These are phyloP conservation scores for Nicotiana otophora DNA, from an alignment of 257 asterid species.

Conservation along the genomic window DNA sequence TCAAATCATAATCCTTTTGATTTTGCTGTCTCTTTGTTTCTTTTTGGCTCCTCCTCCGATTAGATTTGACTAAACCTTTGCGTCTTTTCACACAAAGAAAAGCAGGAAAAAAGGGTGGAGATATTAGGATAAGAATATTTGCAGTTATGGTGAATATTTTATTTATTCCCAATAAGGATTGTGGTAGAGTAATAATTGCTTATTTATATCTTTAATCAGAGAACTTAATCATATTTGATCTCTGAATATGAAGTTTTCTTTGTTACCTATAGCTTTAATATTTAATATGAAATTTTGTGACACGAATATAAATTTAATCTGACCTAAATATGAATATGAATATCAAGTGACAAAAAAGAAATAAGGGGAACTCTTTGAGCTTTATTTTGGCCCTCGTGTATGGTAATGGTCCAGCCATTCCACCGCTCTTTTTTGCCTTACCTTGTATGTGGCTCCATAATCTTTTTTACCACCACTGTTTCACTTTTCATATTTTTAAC, in stretches of 20 bases:
- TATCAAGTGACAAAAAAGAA: too few species aligned
- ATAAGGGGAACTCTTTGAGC: too few species aligned
- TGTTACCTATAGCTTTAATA: too few species aligned
- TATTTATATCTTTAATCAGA: too few species aligned
- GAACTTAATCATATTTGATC: too few species aligned
- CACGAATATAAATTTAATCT: too few species aligned
- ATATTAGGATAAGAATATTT: background rate
- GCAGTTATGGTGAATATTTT: background rate
- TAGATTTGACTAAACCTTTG: slow-evolving; percentile 15
- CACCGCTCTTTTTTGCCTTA: background rate
- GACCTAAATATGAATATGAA: too few species aligned
- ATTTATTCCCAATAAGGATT: too few species aligned
- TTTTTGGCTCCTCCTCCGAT: background rate
- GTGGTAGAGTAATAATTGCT: too few species aligned
- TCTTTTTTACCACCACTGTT: background rate
- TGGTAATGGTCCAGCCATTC: background rate
- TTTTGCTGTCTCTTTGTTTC: slow-evolving; percentile 5
- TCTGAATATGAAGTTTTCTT: too few species aligned
- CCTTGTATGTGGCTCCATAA: background rate
- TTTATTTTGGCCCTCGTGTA: too few species aligned
- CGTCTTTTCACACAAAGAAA: slow-evolving; percentile 26
- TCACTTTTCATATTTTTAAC: background rate
- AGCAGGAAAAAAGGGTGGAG: background rate
- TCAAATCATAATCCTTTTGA: background rate
- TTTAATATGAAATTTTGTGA: too few species aligned